Percentiles rank a stretch among this genome's conserved stretches.
These are phyloP conservation scores for Pisolithus sp. DNA, from an alignment of 768 basidiomycete genomes.

Conservation along the genomic window DNA sequence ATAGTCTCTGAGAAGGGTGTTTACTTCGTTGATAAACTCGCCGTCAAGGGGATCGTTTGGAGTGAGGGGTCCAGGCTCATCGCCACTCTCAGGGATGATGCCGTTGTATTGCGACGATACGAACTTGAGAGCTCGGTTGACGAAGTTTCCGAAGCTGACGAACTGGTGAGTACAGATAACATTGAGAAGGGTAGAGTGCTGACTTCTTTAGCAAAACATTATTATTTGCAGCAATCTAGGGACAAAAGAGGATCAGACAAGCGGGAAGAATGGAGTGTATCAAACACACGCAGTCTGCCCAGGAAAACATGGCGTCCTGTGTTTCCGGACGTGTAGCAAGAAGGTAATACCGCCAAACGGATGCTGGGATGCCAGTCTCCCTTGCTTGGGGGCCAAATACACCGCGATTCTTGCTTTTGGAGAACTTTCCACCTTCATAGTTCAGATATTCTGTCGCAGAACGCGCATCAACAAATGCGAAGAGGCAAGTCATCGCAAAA, in stretches of 20 bases:
- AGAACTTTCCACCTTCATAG: conserved; percentile 98
- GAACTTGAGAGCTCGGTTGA: conserved; percentile 93
- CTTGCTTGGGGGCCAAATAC: conserved; percentile 94
- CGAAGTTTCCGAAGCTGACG: conserved; percentile 89
- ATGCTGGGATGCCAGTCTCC: conserved; percentile 88
- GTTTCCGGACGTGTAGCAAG: conserved; percentile 90
- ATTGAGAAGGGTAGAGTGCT: conserved; percentile 10
- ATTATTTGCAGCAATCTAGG: conserved; percentile 85
- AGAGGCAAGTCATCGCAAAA: neutral
- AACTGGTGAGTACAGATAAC: neutral
- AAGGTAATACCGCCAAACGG: conserved; percentile 96
- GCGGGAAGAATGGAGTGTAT: neutral
- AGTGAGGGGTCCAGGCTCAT: conserved; percentile 63
- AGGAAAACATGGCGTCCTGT: conserved; percentile 93
- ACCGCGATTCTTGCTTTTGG: conserved; percentile 92
- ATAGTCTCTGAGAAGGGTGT: conserved; percentile 72
- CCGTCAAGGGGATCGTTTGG: conserved; percentile 59
- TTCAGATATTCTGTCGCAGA: conserved; percentile 78
- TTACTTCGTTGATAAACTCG: conserved; percentile 76
- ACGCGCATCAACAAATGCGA: neutral
- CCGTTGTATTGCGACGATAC: conserved; percentile 77
- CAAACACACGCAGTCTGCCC: conserved; percentile 79
- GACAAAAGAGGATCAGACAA: neutral
- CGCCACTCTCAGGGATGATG: conserved; percentile 72
- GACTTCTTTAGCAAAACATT: conserved; percentile 91